A percentile compares a stretch with the other conserved stretches of the same genome.
phyloP scores from a whole-genome alignment of 2,329 filamentous ascomycete genomes.

The Teratosphaeriaceae sp. region DNA sequence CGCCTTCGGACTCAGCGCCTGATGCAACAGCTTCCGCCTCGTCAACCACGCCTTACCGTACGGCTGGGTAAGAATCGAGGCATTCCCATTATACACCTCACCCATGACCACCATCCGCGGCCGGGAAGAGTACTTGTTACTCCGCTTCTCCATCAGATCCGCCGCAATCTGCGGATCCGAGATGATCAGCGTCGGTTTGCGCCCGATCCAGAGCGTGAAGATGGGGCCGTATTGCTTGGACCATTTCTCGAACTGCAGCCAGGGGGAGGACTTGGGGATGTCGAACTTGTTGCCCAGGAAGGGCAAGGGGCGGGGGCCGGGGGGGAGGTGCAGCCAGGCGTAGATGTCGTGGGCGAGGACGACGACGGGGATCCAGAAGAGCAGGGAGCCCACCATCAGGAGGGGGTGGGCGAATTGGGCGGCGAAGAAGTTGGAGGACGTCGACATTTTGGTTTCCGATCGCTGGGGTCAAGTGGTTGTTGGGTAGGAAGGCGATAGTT shows the following conservation, averaged over 20 bases:
- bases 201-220: conserved; percentile 44
- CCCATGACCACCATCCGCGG: conserved; percentile 41
- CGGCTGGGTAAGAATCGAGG: conserved; percentile 43
- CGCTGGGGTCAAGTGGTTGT: no score
- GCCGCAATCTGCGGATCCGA: conserved; percentile 39
- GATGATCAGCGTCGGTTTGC: conserved; percentile 40
- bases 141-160: conserved; percentile 42
- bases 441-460: no score
- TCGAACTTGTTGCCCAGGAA: conserved; percentile 38
- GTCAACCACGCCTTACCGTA: conserved; percentile 44
- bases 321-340: conserved; percentile 38
- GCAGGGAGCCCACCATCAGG: conserved; percentile 18
- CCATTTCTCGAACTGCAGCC: conserved; percentile 40
- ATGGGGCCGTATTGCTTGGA: conserved; percentile 40
- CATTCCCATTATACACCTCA: conserved; percentile 39
- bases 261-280: conserved; percentile 28
- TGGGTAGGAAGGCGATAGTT: no score
- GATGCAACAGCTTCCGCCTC: conserved; percentile 37
- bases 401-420: conserved; percentile 17
- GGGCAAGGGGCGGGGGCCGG: conserved; percentile 41
- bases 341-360: conserved; percentile 28
- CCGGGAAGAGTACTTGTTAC: conserved; percentile 39
- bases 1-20: conserved; percentile 40
- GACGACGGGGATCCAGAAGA: conserved; percentile 11
- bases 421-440: neutral